A percentile compares a stretch with the other conserved stretches of the same genome.
These are phyloP conservation scores for Nymphaea thermarum DNA, from an alignment of 164 flowering plant genomes.

Conservation along the genomic window DNA sequence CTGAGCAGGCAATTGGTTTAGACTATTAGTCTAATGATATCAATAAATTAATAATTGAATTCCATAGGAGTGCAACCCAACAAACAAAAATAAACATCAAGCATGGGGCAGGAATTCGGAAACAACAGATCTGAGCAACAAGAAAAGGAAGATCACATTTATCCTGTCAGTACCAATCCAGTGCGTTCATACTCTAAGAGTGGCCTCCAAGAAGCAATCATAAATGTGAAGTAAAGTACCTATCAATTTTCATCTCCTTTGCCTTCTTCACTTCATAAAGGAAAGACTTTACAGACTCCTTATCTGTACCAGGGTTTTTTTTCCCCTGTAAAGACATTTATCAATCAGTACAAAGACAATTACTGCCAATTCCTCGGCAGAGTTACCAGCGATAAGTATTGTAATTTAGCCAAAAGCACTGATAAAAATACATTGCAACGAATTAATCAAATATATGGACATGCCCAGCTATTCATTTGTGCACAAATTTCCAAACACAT, in stretches of 20 bases:
- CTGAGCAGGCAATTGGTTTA: no score
- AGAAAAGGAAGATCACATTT: not conserved
- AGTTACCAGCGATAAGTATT: not conserved
- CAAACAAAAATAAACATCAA: no score
- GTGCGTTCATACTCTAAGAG: not conserved
- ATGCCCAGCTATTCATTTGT: not conserved
- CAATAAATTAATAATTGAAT: no score
- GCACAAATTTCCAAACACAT: no score
- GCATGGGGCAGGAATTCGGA: not conserved
- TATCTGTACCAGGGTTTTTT: constrained; percentile 85
- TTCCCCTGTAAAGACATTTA: constrained; percentile 56
- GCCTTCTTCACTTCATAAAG: constrained; percentile 59
- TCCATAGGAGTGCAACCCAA: no score
- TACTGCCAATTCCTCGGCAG: not conserved
- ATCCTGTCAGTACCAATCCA: no score
- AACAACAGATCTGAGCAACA: not conserved
- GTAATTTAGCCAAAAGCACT: not conserved
- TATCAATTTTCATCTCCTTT: constrained; percentile 84
- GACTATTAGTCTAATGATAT: no score
- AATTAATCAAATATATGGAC: not conserved
- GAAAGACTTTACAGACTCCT: constrained; percentile 47
- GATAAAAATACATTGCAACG: not conserved
- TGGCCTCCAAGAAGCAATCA: not conserved
- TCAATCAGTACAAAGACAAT: not conserved
- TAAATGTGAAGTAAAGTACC: constrained; percentile 25